A percentile compares a stretch with the other conserved stretches of the same genome.
Conservation (phyloP, 2,329 filamentous ascomycete species). For the Macrophomina pseudophaseolina region DNA sequence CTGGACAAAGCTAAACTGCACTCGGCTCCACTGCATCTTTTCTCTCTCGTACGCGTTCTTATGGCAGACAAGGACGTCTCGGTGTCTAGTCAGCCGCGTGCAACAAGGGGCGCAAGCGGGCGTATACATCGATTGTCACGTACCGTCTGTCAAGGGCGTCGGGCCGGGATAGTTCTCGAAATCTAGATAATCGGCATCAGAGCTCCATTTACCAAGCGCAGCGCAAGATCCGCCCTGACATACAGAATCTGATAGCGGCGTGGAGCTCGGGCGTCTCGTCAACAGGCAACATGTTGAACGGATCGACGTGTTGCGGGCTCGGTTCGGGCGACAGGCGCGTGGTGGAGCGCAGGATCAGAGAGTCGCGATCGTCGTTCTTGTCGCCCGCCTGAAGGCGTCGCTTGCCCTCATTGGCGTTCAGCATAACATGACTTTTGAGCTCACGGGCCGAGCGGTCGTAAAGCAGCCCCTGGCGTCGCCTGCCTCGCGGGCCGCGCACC, state of each 20-base stretch:
- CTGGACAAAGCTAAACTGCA: constrained; percentile 3
- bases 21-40: constrained; percentile 1
- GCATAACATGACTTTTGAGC: constrained; percentile 9
- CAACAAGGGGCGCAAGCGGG: not conserved
- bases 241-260: not conserved
- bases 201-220: not conserved
- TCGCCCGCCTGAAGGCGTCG: constrained; percentile 20
- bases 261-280: not conserved
- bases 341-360: not conserved
- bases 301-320: not conserved
- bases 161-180: constrained; percentile 9
- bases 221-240: not conserved
- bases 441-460: not conserved
- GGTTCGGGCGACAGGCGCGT: not conserved
- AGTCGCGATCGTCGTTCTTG: not conserved
- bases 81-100: not conserved
- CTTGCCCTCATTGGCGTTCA: not conserved
- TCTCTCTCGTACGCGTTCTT: not conserved
- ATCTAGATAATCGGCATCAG: not conserved
- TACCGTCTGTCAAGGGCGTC: not conserved
- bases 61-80: not conserved
- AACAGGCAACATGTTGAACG: constrained; percentile 6
- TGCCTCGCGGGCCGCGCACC: not conserved
- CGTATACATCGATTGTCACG: not conserved
- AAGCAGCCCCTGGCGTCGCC: not conserved